Evolutionary conservation across 257 asterid species (phyloP), one percentile per base, ranked within the genome.

Genomic region (Henckelia pumila): DNA sequence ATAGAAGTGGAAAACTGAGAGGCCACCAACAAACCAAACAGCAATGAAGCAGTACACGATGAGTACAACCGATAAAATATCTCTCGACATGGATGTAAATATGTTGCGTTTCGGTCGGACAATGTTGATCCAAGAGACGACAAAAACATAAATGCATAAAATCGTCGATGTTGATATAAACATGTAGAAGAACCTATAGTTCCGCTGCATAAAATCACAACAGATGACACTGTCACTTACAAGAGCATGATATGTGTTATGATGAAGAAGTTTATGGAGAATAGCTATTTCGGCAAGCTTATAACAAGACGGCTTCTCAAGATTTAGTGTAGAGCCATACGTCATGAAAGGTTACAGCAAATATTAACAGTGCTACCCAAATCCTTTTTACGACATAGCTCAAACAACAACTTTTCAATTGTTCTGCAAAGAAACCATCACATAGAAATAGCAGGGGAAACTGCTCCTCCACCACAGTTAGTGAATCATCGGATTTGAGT

Each of bases 21-120:
- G 86, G 73, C 97, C 97, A 1, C 99, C 99, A 25, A 93, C 97
- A 56, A 90, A 90, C 99, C 97, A 93, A 68, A 88, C 77, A 0
- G 95, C 77, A 70, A 93, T 59, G 81, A 90, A 93, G 89, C 96
- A 82, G 81, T 90, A 93, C 52, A 85, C 75, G 3, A 90, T 81
- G 61, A 93, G 94, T 66, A 86, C 55, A 75, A 78, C 95, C 1
- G 97, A 90, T 75, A 90, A 57, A 77, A 79, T 59, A 75, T 93
- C 99, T 13, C 59, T 61, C 59, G 86, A 62, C 25, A 93, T 77
- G 50, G 86, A 89, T 66, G 67, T 82, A 88, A 78, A 77, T 32
- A 83, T 56, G n/a, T 71, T 70, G 62, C 91, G 92, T 19, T 76
- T 63, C 47, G 55, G 78, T 53, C 72, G 84, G 61, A 85, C 37